A percentile compares a stretch with the other conserved stretches of the same genome.
phyloP scores from a whole-genome alignment of 352 stramenopile species.

The Pythium vanterpoolii region DNA sequence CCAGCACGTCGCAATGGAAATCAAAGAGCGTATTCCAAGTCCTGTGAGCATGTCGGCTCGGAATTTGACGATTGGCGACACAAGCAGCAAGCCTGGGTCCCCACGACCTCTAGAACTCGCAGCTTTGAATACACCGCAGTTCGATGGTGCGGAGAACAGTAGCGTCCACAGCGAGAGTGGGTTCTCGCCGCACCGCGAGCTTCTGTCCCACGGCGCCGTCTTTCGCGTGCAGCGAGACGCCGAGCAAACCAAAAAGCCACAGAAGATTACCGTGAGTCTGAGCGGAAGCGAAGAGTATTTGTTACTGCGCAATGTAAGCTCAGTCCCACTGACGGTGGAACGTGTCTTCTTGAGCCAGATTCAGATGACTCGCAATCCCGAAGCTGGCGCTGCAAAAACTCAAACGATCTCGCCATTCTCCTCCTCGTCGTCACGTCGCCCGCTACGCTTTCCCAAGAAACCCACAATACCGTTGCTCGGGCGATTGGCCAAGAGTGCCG shows the following conservation, averaged over 20 bases:
- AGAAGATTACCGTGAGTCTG: conserved; percentile 33
- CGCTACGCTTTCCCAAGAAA: background rate
- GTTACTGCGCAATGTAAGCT: conserved; percentile 33
- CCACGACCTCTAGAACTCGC: conserved; percentile 1
- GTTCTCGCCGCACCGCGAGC: background rate
- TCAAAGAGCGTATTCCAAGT: conserved; percentile 9
- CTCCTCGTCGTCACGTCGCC: background rate
- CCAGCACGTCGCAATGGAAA: conserved; percentile 8
- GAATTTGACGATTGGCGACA: background rate
- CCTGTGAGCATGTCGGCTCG: background rate
- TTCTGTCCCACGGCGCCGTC: conserved; percentile 8
- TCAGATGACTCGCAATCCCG: conserved; percentile 23
- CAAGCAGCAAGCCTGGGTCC: background rate
- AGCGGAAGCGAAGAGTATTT: conserved; percentile 37
- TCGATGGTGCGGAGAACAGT: background rate
- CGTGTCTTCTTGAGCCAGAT: conserved; percentile 44
- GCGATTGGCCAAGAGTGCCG: conserved; percentile 9
- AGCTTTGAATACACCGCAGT: background rate
- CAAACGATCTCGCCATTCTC: background rate
- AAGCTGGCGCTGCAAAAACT: background rate
- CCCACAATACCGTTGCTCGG: conserved; percentile 12
- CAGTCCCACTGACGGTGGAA: conserved; percentile 24
- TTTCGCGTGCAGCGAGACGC: conserved; percentile 22
- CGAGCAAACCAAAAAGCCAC: conserved; percentile 27
- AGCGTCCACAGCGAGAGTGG: background rate